Conservation (phyloP, 495 filamentous ascomycete species). For the Elaphomyces granulatus region DNA sequence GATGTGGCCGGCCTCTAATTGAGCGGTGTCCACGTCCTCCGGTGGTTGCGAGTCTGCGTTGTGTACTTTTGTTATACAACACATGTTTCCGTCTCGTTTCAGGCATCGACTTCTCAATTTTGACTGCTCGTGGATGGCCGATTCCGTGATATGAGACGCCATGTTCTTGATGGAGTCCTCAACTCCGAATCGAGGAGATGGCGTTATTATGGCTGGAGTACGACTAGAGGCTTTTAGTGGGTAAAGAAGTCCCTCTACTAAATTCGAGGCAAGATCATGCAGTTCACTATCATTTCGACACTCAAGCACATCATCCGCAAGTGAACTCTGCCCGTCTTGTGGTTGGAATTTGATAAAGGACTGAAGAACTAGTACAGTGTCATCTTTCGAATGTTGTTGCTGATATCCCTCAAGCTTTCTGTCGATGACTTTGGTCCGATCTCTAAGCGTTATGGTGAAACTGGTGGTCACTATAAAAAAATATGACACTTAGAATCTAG, state of each 20-base stretch:
- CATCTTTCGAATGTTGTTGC: slow-evolving; percentile 2
- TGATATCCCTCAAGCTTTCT: slow-evolving; percentile 2
- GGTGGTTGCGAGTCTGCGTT: background rate
- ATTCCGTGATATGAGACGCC: slow-evolving; percentile 1
- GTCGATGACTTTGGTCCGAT: background rate
- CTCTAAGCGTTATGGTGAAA: background rate
- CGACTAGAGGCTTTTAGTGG: slow-evolving; percentile 4
- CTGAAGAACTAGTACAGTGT: slow-evolving; percentile 5
- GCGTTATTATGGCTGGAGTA: slow-evolving; percentile 1
- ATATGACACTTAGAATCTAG: too few relatives aligned
- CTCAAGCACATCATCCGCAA: slow-evolving; percentile 6
- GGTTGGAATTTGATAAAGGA: slow-evolving; percentile 6
- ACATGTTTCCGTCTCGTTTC: background rate
- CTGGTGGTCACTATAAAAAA: background rate
- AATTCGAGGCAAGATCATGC: slow-evolving; percentile 6
- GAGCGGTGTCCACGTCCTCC: background rate
- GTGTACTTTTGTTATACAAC: background rate
- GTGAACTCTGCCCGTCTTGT: slow-evolving; percentile 1
- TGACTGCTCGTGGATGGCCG: background rate
- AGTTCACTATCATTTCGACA: slow-evolving; percentile 6
- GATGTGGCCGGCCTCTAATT: slow-evolving; percentile 6
- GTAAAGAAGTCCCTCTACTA: slow-evolving; percentile 4
- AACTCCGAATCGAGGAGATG: slow-evolving; percentile 4
- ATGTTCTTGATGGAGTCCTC: slow-evolving; percentile 10
- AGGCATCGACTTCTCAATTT: background rate